Percentiles rank a stretch among this genome's conserved stretches.
These are phyloP conservation scores for Blastomyces parvus DNA, from an alignment of 2,329 filamentous ascomycete species.

Conservation along the genomic window DNA sequence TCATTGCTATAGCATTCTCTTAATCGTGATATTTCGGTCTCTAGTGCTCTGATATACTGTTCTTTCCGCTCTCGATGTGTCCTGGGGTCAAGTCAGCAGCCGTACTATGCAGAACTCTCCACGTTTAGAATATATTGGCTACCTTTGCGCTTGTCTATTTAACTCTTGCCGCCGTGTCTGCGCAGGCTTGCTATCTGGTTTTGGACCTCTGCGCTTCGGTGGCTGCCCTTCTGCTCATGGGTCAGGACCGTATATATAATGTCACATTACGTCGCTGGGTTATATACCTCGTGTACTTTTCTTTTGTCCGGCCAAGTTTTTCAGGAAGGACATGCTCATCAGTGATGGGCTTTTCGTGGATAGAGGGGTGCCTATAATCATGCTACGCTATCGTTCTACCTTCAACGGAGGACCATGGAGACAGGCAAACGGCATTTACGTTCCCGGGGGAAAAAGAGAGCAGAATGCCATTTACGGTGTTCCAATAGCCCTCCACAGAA, in stretches of 20 bases:
- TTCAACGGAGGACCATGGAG: not conserved
- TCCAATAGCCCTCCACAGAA: not conserved
- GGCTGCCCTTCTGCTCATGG: slow-evolving; percentile 61
- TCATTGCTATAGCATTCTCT: slow-evolving; percentile 67
- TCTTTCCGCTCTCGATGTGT: slow-evolving; percentile 97
- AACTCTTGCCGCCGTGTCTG: slow-evolving; percentile 85
- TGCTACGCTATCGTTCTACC: slow-evolving; percentile 4
- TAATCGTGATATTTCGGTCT: slow-evolving; percentile 79
- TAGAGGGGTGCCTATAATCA: not conserved
- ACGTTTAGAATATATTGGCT: slow-evolving; percentile 22
- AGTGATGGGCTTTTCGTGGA: slow-evolving; percentile 12
- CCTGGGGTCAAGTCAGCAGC: slow-evolving; percentile 40
- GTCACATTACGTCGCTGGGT: not conserved
- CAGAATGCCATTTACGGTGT: not conserved
- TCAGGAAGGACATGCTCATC: slow-evolving; percentile 52
- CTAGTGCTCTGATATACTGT: slow-evolving; percentile 85
- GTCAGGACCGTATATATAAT: not conserved
- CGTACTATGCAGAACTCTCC: not conserved
- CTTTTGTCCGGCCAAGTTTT: slow-evolving; percentile 56
- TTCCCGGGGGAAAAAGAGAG: not conserved
- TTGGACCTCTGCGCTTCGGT: slow-evolving; percentile 83
- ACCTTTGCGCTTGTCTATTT: slow-evolving; percentile 93
- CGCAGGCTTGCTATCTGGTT: slow-evolving; percentile 92
- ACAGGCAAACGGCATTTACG: not conserved
- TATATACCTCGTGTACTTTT: slow-evolving; percentile 62